A percentile compares a stretch with the other conserved stretches of the same genome.
phyloP scores from a whole-genome alignment of 495 filamentous ascomycete species.

The Mytilinidion resinicola region DNA sequence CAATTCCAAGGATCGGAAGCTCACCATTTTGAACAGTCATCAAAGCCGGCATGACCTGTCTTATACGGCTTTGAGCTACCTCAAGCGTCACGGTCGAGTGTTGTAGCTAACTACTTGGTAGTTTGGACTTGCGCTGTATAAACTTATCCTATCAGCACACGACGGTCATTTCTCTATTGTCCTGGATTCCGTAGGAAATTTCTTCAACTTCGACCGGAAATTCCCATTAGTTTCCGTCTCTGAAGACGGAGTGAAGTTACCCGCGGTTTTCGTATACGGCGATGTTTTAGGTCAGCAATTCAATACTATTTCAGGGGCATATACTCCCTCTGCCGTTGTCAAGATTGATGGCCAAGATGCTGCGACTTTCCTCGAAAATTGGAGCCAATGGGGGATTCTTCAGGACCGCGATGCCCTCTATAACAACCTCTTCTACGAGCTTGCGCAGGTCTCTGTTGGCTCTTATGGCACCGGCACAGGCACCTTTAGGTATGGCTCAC shows the following conservation, averaged over 20 bases:
- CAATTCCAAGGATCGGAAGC: not conserved
- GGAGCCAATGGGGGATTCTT: conserved; percentile 21
- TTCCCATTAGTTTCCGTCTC: conserved; percentile 35
- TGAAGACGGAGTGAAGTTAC: conserved; percentile 29
- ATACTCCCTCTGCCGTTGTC: conserved; percentile 29
- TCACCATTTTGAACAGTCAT: not conserved
- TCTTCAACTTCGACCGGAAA: conserved; percentile 30
- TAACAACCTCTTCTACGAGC: conserved; percentile 29
- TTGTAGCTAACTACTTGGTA: not conserved
- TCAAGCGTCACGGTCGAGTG: not conserved
- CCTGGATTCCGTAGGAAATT: conserved; percentile 30
- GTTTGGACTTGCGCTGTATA: conserved; percentile 31
- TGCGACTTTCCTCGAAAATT: conserved; percentile 22
- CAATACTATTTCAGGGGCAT: conserved; percentile 30
- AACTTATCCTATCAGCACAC: conserved; percentile 29
- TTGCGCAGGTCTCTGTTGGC: conserved; percentile 26
- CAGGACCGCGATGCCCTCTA: conserved; percentile 32
- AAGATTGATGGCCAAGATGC: conserved; percentile 32
- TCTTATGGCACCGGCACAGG: conserved; percentile 25
- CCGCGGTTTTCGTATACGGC: conserved; percentile 29
- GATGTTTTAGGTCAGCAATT: conserved; percentile 31
- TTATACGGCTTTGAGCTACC: not conserved
- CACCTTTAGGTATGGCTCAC: conserved; percentile 14
- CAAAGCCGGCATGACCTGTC: not conserved
- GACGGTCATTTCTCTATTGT: conserved; percentile 34